Conservation (phyloP, 768 basidiomycete genomes). For the Termitomyces sp. region DNA sequence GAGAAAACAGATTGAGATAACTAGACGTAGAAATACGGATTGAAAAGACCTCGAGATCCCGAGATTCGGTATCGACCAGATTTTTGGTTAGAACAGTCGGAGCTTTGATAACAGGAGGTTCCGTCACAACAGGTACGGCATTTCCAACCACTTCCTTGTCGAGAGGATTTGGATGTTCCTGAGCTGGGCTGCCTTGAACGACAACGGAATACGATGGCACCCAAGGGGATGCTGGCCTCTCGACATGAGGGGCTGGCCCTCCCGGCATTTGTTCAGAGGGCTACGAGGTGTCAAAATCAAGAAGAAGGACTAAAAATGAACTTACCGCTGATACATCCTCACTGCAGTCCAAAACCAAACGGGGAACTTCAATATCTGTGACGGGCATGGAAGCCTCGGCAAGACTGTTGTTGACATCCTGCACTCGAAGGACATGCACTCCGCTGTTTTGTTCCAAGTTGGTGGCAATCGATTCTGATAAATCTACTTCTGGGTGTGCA, state of each 20-base stretch:
- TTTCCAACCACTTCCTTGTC: slow-evolving; percentile 3
- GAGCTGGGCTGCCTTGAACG: slow-evolving; percentile 22
- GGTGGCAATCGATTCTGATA: not conserved
- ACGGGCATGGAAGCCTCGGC: not conserved
- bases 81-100: not conserved
- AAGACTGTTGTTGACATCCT: not conserved
- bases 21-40: not conserved
- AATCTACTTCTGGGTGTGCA: not conserved
- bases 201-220: slow-evolving; percentile 30
- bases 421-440: not conserved
- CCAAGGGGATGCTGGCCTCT: slow-evolving; percentile 27
- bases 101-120: not conserved
- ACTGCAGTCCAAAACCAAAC: slow-evolving; percentile 5
- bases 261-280: not conserved
- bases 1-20: not conserved
- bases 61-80: not conserved
- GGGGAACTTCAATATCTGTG: slow-evolving; percentile 2
- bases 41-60: not conserved
- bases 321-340: slow-evolving; percentile 8
- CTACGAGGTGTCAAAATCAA: slow-evolving; percentile 2
- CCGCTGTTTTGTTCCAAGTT: not conserved
- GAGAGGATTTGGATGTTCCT: slow-evolving; percentile 8
- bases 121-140: no score
- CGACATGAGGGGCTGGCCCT: not conserved
- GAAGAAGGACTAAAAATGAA: not conserved